Evolutionary conservation across 2,329 filamentous ascomycete genomes (phyloP), one percentile per base, ranked within the genome.

Genomic region (Colletotrichum cordylinicola): DNA sequence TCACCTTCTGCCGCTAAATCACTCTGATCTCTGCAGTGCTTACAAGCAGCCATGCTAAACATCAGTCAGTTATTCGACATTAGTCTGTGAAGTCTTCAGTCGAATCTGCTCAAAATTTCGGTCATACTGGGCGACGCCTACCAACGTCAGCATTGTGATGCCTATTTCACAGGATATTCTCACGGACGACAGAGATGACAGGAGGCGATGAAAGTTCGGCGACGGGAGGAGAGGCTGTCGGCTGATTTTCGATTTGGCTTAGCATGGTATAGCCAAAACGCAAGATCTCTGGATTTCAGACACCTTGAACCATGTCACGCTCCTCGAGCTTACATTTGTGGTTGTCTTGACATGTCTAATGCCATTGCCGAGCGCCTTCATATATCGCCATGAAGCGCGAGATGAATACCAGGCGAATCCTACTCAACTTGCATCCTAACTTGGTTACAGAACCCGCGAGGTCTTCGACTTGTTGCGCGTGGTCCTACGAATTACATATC

Each of bases 401-500:
- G 24, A 24, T 24, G 24, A 24, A 24, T 24, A 24, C 24, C 24
- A 24, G 24, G 24, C 24, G 24, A 24, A 24, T 24, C 24, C 24
- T 24, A 3, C 24, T 24, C 24, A 52, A 8, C 0, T 21, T 21
- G 0, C 18, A 0, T 13, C 6, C 13, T 10, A 52, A 21, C 10
- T 12, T 13, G 10, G n/a, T 4, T 4, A 4, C 5, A 48, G 18
- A n/a, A n/a, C 9, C 18, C 0, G 16, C 9, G 18, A n/a, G 18
- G 18, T 43, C 9, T 10, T 43, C 8, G 16, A 43, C 8, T 43
- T 43, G 16, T 39, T 43, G 0, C 39, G 10, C 8, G 39, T 43
- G 0, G 39, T 48, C 18, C 5, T n/a, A 6, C 0, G 3, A 7
- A 12, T 48, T n/a, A 48, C n/a, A n/a, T 6, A n/a, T n/a, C 0